Evolutionary conservation across 306 rosid species (phyloP).

Genomic region (Senna tora): DNA sequence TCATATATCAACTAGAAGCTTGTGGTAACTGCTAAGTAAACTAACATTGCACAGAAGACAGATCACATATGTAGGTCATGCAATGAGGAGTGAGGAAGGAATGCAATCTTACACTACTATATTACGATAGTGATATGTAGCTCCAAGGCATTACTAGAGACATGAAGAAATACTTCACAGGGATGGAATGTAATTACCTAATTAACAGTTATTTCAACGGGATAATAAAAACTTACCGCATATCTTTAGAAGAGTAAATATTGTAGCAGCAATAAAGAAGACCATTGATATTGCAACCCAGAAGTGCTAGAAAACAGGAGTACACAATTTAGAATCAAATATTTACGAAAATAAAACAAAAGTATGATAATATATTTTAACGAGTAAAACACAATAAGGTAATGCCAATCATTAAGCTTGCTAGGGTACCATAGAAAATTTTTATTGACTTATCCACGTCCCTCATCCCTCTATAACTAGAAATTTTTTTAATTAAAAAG

Average conservation of each 20-base stretch:
- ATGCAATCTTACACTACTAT: not conserved
- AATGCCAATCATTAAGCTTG: constrained; percentile 23
- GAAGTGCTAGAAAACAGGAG: constrained; percentile 77
- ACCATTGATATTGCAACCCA: constrained; percentile 99
- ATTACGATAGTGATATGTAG: constrained; percentile 21
- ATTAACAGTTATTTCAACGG: constrained; percentile 21
- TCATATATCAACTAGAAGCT: not conserved
- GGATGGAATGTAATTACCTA: constrained; percentile 16
- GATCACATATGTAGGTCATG: constrained; percentile 9
- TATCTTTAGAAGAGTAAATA: constrained; percentile 87
- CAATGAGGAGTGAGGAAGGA: not conserved
- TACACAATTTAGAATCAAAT: constrained; percentile 36
- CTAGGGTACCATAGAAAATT: no score
- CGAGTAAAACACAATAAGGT: constrained; percentile 28
- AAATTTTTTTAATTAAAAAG: not conserved
- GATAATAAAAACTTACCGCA: constrained; percentile 63
- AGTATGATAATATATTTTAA: constrained; percentile 19
- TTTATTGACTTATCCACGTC: not conserved
- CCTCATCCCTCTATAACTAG: not conserved
- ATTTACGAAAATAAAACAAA: constrained; percentile 12
- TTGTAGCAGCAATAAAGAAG: constrained; percentile 87
- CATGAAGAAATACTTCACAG: not conserved
- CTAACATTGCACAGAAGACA: not conserved
- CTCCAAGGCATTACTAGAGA: constrained; percentile 7
- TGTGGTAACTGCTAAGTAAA: not conserved